Evolutionary conservation across 139 green algal genomes (phyloP).

Genomic region (Ostreobium quekettii): DNA sequence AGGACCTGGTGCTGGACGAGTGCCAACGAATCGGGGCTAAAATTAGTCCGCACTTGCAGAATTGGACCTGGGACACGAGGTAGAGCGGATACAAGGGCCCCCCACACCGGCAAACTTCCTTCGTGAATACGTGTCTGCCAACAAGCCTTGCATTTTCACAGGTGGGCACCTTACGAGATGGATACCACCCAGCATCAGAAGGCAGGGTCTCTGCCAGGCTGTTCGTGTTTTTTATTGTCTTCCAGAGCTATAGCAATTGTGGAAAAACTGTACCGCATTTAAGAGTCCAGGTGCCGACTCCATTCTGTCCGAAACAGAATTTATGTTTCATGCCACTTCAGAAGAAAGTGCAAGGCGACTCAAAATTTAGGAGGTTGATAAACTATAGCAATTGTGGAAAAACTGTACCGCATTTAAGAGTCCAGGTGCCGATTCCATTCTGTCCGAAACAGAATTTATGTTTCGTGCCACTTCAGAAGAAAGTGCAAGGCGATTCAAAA

Average conservation of each 20-base stretch:
- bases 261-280: background rate
- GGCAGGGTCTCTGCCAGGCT: background rate
- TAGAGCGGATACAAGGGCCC: constrained; percentile 24
- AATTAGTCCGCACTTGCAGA: constrained; percentile 18
- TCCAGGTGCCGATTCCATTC: background rate
- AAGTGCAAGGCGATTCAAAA: background rate
- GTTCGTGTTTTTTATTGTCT: too few species aligned
- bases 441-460: too few species aligned
- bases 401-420: background rate
- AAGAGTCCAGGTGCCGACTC: background rate
- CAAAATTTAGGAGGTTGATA: background rate
- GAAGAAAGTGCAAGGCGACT: background rate
- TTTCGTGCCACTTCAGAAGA: background rate
- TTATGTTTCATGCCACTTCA: background rate
- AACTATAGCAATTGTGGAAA: too few species aligned
- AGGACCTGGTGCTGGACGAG: too few species aligned
- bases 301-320: too few species aligned
- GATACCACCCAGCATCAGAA: background rate
- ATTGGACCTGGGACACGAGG: constrained; percentile 23
- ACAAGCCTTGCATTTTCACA: constrained; percentile 45
- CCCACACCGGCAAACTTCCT: constrained; percentile 26
- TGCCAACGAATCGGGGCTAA: too few species aligned
- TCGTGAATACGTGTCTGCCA: constrained; percentile 30
- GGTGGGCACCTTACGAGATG: too few species aligned
- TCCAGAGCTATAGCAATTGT: too few species aligned